These are phyloP conservation scores for Tremellales sp. DNA, from an alignment of 1,284 basidiomycete species.

Conservation along the genomic window DNA sequence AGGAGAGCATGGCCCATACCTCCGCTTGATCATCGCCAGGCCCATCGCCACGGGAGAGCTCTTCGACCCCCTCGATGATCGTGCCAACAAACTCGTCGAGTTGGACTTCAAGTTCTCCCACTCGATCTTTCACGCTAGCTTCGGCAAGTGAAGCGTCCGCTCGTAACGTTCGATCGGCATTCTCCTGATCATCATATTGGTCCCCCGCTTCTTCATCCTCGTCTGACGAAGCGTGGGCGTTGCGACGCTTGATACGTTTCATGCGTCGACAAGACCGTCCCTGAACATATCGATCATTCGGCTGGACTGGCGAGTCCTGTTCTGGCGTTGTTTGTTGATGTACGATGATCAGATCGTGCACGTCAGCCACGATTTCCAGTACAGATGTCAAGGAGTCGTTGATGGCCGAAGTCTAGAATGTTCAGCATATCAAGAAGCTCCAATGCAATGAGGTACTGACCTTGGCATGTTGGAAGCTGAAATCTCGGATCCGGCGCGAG, in stretches of 20 bases:
- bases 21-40: conserved; percentile 51
- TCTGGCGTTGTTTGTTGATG: conserved; percentile 53
- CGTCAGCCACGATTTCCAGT: conserved; percentile 67
- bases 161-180: conserved; percentile 15
- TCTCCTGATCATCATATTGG: conserved; percentile 48
- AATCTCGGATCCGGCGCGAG: conserved; percentile 58
- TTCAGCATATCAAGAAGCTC: background rate
- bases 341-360: conserved; percentile 59
- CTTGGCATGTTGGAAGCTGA: conserved; percentile 63
- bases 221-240: conserved; percentile 55
- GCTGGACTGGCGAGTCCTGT: background rate
- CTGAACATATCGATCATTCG: background rate
- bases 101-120: conserved; percentile 48
- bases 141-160: conserved; percentile 37
- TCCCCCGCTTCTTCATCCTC: conserved; percentile 55
- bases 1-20: conserved; percentile 67
- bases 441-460: conserved; percentile 48
- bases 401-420: conserved; percentile 57
- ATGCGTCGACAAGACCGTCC: background rate
- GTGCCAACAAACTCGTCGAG: no score
- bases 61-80: conserved; percentile 47
- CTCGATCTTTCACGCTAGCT: conserved; percentile 47
- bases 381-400: conserved; percentile 63
- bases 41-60: conserved; percentile 52
- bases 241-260: background rate